Base-by-base conservation (phyloP, 1,139 yeast species). In the Suhomyces panamericanus region DNA sequence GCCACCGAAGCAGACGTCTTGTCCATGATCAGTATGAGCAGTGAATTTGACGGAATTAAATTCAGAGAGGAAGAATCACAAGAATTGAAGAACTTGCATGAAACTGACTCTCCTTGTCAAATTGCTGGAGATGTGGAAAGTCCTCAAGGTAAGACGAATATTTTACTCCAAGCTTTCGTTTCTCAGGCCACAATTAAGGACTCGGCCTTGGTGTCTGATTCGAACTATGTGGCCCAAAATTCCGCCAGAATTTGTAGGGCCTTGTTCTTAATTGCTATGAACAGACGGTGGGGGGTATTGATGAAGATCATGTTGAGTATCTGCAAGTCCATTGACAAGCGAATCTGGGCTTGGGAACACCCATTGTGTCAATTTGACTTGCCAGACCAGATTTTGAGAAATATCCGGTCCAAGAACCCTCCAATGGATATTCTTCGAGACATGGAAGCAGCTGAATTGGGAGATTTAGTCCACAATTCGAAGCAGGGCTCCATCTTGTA, bases 1-100 rank as follows among this genome's bases (percentile, higher is more conserved):
- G 96, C 96, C 1, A 82, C 96, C 0, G 98, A 90, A 56, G 97
- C 97, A 0, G 97, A 91, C 64, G 85, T 91, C 0, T 67, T 95
- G 30, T 84, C 96, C 0, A 85, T 91, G 80, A 79, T 95, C 42
- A 83, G 96, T 65, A 86, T 86, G 88, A 87, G 96, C 66, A 83
- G 91, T 46, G 99, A 95, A 62, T 95, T 95, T 63, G 97, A 93
- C 59, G 84, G 91, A 45, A 81, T 95, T 45, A 89, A 88, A 55
- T 83, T 85, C 50, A 79, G 99, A 53, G 91, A 87, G 50, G 99
- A 93, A 51, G 99, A 95, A 59, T 70, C 81, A 11, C 69, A 69
- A 16, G 99, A 95, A 60, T 73, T 95, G 47, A 78, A 80, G 27
- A 67, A 70, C 38, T 64, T 93, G 45, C 68, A 80, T 42, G 88